phyloP scores from a whole-genome alignment of 1,139 yeast species.

The Zygosaccharomyces pseudobailii region DNA sequence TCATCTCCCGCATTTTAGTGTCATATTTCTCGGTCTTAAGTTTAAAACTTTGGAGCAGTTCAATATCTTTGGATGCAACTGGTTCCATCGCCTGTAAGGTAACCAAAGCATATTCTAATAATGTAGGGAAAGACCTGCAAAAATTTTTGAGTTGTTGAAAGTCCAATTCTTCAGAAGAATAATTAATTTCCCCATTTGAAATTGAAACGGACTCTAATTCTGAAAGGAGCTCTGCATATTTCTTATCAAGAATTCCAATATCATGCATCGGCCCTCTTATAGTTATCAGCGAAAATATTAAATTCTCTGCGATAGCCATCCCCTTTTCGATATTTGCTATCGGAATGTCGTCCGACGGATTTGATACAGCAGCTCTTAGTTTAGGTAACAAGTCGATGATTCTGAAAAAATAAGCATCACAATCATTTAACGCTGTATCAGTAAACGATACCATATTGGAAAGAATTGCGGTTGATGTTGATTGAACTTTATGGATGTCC shows the following conservation, averaged over 20 bases:
- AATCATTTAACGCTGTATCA: conserved; percentile 39
- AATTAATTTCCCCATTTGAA: conserved; percentile 17
- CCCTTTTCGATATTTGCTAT: conserved; percentile 70
- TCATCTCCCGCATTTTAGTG: conserved; percentile 9
- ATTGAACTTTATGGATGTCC: conserved; percentile 58
- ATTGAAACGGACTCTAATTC: conserved; percentile 22
- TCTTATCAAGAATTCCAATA: conserved; percentile 29
- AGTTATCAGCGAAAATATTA: conserved; percentile 51
- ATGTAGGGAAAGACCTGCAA: conserved; percentile 44
- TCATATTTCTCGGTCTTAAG: conserved; percentile 13
- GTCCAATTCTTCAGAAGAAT: conserved; percentile 9
- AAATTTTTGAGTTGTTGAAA: conserved; percentile 11
- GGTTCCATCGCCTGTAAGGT: conserved; percentile 1
- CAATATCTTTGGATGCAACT: conserved; percentile 14
- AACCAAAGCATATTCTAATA: conserved; percentile 45
- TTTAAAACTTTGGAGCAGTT: conserved; percentile 20
- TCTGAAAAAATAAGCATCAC: conserved; percentile 62
- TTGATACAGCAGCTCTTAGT: conserved; percentile 58
- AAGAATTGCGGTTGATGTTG: conserved; percentile 58
- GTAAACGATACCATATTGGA: conserved; percentile 49
- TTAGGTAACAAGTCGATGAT: conserved; percentile 77
- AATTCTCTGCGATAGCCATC: conserved; percentile 72
- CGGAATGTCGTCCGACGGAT: conserved; percentile 71
- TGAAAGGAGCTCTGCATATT: conserved; percentile 17
- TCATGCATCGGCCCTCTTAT: conserved; percentile 45